phyloP scores from a whole-genome alignment of 345 rosid species.

The Eutrema japonicum region DNA sequence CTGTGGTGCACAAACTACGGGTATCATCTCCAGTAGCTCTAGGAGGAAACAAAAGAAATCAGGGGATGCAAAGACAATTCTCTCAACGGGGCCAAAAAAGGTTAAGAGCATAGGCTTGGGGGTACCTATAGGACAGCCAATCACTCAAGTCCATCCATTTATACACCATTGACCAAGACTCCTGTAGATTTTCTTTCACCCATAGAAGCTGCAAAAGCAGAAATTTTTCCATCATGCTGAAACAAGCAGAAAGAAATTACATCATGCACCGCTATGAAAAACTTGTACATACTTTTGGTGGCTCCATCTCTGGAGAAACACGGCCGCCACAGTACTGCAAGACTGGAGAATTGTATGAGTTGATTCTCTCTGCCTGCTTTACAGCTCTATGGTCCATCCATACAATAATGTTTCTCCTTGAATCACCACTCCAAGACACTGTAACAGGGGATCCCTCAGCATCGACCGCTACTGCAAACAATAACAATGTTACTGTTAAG shows the following conservation, averaged over 20 bases:
- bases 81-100: background rate
- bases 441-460: constrained; percentile 95
- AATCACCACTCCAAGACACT: constrained; percentile 96
- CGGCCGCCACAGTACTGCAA: constrained; percentile 92
- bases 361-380: constrained; percentile 90
- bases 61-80: constrained; percentile 9
- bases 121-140: constrained; percentile 90
- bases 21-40: constrained; percentile 99
- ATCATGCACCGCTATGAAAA: background rate
- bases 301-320: constrained; percentile 95
- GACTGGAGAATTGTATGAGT: constrained; percentile 75
- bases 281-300: constrained; percentile 68
- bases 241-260: constrained; percentile 19
- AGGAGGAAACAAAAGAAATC: constrained; percentile 26
- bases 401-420: constrained; percentile 86
- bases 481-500: background rate
- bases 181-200: constrained; percentile 95
- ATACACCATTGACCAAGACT: constrained; percentile 94
- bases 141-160: constrained; percentile 99
- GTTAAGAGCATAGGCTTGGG: background rate
- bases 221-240: background rate
- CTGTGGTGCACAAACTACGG: constrained; percentile 92
- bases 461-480: constrained; percentile 87
- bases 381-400: constrained; percentile 99
- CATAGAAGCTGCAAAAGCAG: constrained; percentile 77